Base-by-base conservation (phyloP, 352 stramenopile species). In the Globisporangium irregulare region DNA sequence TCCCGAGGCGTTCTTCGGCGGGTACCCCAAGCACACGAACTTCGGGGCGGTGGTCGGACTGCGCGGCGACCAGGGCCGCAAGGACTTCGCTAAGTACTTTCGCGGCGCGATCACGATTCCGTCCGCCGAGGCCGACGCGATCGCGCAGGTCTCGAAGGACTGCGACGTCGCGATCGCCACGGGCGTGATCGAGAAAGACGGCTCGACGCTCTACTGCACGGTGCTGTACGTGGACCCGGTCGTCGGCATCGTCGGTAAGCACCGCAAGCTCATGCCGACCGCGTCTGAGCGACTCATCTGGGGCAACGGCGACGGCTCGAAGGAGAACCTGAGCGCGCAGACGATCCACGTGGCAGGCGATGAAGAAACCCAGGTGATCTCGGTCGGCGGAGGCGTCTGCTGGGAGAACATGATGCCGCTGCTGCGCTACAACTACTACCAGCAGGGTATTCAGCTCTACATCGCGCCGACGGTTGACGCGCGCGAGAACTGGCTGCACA, bases 321-420 rank as follows among this genome's bases (percentile, higher is more conserved):
- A 64, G 15, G 69, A 57, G 51, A 75, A 75, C 36, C 51, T 75
- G 64, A 64, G 59, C 24, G 66, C 60, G 48, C 69, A 75, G 48
- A 65, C 34, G 14, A 53, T 75, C 22, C 43, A 56, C 3, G 32
- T 75, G 27, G 3, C 27, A 32, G 27, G 27, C 27, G 27, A 4
- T 32, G 27, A 32, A 32, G 27, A 32, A 32, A 32, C 27, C 27
- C 27, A 32, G 27, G 27, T 32, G 27, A 32, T 75, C 18, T n/a
- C 36, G 7, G 69, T 72, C 43, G 69, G 66, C 41, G 69, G 66
- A 15, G 69, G 64, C 29, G 61, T 75, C 32, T 75, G 69, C 60
- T 75, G 69, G 69, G 69, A 75, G 60, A 75, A 72, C 66, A 72
- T 75, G 66, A 75, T 75, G 69, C 69, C 69, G 55, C 66, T 75